Conservation (phyloP, 257 asterid species). For the Solanum chiquidenum region DNA sequence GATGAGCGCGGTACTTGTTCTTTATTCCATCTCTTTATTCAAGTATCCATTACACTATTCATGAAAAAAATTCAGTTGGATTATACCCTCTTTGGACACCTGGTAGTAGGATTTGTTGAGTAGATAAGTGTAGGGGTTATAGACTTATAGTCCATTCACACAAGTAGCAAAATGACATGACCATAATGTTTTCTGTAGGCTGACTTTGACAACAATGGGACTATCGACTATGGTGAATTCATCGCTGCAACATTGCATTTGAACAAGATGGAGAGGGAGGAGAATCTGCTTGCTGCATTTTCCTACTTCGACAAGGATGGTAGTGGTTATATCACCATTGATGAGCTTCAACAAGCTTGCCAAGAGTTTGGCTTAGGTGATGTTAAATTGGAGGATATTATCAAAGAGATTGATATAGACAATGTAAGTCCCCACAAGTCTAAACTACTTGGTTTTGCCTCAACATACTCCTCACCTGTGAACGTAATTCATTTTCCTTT, state of each 20-base stretch:
- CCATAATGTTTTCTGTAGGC: constrained; percentile 37
- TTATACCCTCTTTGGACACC: background rate
- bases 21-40: background rate
- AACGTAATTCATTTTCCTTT: background rate
- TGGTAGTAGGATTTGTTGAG: background rate
- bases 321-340: constrained; percentile 86
- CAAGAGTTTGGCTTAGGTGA: constrained; percentile 76
- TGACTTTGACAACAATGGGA: constrained; percentile 84
- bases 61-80: background rate
- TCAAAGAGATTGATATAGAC: constrained; percentile 74
- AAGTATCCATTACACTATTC: background rate
- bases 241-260: constrained; percentile 87
- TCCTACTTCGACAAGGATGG: constrained; percentile 98
- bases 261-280: constrained; percentile 95
- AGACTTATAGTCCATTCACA: background rate
- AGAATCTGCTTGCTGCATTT: constrained; percentile 83
- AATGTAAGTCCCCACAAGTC: constrained; percentile 28
- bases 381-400: constrained; percentile 60
- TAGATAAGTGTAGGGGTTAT: background rate
- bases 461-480: background rate
- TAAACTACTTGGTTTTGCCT: background rate
- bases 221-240: constrained; percentile 90
- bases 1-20: constrained; percentile 61
- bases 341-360: constrained; percentile 94
- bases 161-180: background rate